Evolutionary conservation across 75 land plant genomes (phyloP), one percentile per base, ranked within the genome.

Genomic region (Gnetum montanum): DNA sequence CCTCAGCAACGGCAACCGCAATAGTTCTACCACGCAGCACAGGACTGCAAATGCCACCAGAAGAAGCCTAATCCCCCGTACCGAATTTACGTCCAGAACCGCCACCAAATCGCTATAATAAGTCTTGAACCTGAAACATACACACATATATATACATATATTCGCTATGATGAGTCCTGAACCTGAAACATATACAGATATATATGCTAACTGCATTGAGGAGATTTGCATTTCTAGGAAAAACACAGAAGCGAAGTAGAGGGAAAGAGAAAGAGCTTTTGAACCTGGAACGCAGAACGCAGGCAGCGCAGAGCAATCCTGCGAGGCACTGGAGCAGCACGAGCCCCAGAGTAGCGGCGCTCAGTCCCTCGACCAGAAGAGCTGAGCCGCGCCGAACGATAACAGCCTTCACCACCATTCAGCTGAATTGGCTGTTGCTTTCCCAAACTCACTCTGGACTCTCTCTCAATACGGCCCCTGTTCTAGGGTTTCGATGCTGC

Each of bases 11-110:
- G 76, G 69, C 56, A 79, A 60, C 46, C 80, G 57, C 28, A 79
- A 49, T 49, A 80, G n/a, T 48, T 64, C 54, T 23, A 31, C 31
- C 24, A 66, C 30, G 47, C 52, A 10, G 27, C 44, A 46, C 15
- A 66, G 35, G 22, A 54, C 13, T 33, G 70, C 63, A 61, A 40
- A 71, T 11, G 55, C 13, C 35, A 56, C 48, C 26, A 81, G 67
- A 37, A 70, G 55, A 40, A 73, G 49, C 34, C 85, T 76, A 26
- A 68, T 69, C 36, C 63, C 57, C 83, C 83, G 73, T 46, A 77
- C 65, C 24, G 85, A 60, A 64, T 71, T 73, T 61, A 81, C 38
- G 13, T 34, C 66, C 23, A 28, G n/a, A 25, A 34, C 23, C 5
- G 61, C 61, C 25, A 54, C 45, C 2, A 55, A 23, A 25, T 45